phyloP scores from a whole-genome alignment of 1,284 basidiomycete species.

The Vanrija humicola region DNA sequence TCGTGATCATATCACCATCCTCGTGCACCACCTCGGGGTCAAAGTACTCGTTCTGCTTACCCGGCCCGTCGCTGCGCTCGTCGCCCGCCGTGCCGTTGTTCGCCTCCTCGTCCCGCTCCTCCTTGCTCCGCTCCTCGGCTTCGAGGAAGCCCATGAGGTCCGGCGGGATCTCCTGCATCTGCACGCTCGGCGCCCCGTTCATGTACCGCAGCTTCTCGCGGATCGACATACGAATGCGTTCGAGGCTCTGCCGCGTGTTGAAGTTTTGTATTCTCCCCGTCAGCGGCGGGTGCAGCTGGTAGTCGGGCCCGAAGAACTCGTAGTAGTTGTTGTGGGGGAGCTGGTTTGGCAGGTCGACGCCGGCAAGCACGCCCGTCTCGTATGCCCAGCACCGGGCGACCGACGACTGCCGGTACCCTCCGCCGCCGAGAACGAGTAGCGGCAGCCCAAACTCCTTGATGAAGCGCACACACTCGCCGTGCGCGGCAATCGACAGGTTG shows the following conservation, averaged over 20 bases:
- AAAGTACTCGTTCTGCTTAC: constrained; percentile 20
- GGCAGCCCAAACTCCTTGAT: constrained; percentile 89
- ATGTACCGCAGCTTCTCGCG: constrained; percentile 89
- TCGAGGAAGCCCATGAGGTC: constrained; percentile 75
- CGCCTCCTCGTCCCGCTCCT: constrained; percentile 67
- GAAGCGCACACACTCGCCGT: constrained; percentile 96
- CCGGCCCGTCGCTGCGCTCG: constrained; percentile 12
- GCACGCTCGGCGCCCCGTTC: constrained; percentile 91
- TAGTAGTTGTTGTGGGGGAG: constrained; percentile 88
- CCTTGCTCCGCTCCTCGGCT: constrained; percentile 66
- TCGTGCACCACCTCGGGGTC: constrained; percentile 16
- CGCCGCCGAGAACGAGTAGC: constrained; percentile 85
- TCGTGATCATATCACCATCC: background rate
- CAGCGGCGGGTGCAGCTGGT: constrained; percentile 87
- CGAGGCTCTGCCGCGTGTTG: constrained; percentile 75
- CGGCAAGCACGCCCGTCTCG: constrained; percentile 91
- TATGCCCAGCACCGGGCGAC: constrained; percentile 99
- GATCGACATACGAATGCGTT: constrained; percentile 78
- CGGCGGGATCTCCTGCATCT: constrained; percentile 94
- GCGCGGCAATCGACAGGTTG: constrained; percentile 97
- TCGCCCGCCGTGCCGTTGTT: constrained; percentile 21
- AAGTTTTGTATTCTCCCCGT: constrained; percentile 89
- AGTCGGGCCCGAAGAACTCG: constrained; percentile 86
- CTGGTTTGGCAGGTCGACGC: constrained; percentile 74
- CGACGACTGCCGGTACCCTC: constrained; percentile 79